These are phyloP conservation scores for Kwoniella pini DNA, from an alignment of 768 basidiomycete genomes.

Conservation along the genomic window DNA sequence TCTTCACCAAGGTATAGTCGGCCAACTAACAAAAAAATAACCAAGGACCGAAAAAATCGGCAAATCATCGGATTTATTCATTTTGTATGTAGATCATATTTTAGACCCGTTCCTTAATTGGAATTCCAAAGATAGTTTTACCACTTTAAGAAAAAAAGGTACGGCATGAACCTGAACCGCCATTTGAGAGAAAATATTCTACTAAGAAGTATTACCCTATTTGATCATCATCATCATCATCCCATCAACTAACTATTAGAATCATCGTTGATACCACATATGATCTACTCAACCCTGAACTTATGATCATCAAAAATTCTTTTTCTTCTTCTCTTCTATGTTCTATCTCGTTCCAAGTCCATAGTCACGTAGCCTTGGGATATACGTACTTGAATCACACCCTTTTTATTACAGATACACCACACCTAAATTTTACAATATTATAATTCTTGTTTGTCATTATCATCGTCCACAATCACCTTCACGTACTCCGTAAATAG, in stretches of 20 bases:
- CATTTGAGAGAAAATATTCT: no score
- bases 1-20: neutral
- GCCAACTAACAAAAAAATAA: neutral
- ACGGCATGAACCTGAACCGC: neutral
- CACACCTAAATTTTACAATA: no score
- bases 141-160: neutral
- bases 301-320: no score
- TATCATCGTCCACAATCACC: no score
- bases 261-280: neutral
- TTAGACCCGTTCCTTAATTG: neutral
- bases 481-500: no score
- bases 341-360: no score
- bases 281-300: neutral
- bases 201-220: slow-evolving; percentile 2
- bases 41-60: slow-evolving; percentile 7
- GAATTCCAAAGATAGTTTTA: neutral
- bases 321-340: no score
- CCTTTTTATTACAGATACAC: no score
- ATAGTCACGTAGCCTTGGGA: no score
- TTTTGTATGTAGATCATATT: neutral
- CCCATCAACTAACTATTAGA: neutral
- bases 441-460: no score
- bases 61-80: slow-evolving; percentile 1
- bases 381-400: no score
- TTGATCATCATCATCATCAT: slow-evolving; percentile 5